phyloP scores from a whole-genome alignment of 495 filamentous ascomycete species.

The Terfezia claveryi region DNA sequence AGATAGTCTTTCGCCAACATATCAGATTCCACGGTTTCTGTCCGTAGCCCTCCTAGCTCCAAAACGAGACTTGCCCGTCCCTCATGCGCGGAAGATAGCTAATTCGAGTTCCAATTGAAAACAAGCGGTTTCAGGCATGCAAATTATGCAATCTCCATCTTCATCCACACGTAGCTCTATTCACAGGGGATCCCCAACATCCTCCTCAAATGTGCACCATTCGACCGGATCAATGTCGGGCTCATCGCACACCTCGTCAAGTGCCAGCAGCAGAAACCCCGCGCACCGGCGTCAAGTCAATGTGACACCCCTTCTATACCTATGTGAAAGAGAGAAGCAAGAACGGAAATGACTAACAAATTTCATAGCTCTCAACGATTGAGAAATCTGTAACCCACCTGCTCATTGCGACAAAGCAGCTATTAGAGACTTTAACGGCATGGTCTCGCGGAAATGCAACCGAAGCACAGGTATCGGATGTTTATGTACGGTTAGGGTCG shows the following conservation, averaged over 20 bases:
- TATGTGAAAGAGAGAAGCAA: too few species aligned
- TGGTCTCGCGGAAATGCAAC: conserved; percentile 85
- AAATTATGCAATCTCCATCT: not conserved
- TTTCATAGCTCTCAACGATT: conserved; percentile 29
- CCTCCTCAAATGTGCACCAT: not conserved
- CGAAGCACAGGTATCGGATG: conserved; percentile 86
- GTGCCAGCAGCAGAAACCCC: not conserved
- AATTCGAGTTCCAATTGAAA: conserved; percentile 2
- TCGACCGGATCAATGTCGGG: not conserved
- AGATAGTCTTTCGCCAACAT: too few species aligned
- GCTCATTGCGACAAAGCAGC: conserved; percentile 89
- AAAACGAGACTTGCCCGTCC: too few species aligned
- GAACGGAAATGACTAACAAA: too few species aligned
- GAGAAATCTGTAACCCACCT: conserved; percentile 97
- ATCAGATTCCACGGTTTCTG: too few species aligned
- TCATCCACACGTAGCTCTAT: not conserved
- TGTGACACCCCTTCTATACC: not conserved
- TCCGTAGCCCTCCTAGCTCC: too few species aligned
- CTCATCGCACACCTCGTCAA: not conserved
- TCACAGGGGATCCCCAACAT: not conserved
- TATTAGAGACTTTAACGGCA: conserved; percentile 87
- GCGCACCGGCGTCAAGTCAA: not conserved
- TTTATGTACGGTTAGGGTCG: conserved; percentile 90
- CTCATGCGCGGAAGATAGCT: conserved; percentile 9
- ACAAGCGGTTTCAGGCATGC: not conserved